Evolutionary conservation across 2,329 filamentous ascomycete species (phyloP).

Genomic region (Paecilomyces variotii): DNA sequence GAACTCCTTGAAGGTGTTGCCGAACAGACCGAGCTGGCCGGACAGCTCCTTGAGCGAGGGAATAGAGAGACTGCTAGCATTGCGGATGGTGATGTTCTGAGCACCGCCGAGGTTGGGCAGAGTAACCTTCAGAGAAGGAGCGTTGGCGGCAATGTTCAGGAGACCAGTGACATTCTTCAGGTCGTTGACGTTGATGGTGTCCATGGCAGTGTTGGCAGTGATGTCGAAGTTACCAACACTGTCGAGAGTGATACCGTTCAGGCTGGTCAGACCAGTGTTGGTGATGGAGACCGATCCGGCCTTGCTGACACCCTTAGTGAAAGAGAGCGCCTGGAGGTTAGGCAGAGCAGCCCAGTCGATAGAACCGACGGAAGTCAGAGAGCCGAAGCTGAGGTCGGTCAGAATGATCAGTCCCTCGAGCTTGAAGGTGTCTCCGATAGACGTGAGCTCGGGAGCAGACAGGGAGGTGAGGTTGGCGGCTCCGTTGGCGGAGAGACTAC

Average conservation of each 20-base stretch:
- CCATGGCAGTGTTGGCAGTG: slow-evolving; percentile 82
- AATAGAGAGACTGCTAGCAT: slow-evolving; percentile 64
- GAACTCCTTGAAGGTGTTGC: slow-evolving; percentile 50
- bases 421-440: slow-evolving; percentile 62
- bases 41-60: slow-evolving; percentile 67
- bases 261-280: slow-evolving; percentile 74
- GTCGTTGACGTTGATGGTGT: slow-evolving; percentile 62
- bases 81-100: slow-evolving; percentile 73
- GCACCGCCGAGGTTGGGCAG: slow-evolving; percentile 74
- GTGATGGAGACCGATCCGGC: slow-evolving; percentile 62
- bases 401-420: slow-evolving; percentile 63
- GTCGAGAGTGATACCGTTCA: slow-evolving; percentile 73
- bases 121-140: slow-evolving; percentile 58
- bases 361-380: slow-evolving; percentile 55
- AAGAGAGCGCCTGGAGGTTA: slow-evolving; percentile 50
- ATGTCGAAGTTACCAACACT: slow-evolving; percentile 68
- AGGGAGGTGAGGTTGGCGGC: slow-evolving; percentile 58
- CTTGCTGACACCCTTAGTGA: slow-evolving; percentile 58
- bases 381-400: slow-evolving; percentile 56
- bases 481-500: slow-evolving; percentile 44
- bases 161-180: slow-evolving; percentile 65
- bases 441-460: slow-evolving; percentile 51
- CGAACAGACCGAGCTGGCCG: slow-evolving; percentile 75
- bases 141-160: slow-evolving; percentile 74
- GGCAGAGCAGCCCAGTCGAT: slow-evolving; percentile 69